Evolutionary conservation across 169 alveolate species (phyloP), one percentile per base, ranked within the genome.

Genomic region (Amoebophrya sp.): DNA sequence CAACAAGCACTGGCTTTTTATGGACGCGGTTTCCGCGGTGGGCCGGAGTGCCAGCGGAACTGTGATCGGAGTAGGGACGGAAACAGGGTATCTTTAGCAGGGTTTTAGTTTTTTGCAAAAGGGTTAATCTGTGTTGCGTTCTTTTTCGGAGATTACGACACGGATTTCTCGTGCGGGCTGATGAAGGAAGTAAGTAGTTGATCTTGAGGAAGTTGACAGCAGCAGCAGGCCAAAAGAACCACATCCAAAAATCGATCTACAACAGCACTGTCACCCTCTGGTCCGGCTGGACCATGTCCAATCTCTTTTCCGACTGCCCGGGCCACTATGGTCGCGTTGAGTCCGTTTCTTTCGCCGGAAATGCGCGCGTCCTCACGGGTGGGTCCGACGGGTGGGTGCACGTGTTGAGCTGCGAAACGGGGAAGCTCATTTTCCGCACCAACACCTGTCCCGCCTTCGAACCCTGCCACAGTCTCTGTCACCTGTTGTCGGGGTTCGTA

Each of bases 311-410:
- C 35, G 35, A 66, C 35, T 66, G 83, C 18, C 83, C 83, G 29
- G 83, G 83, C 7, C 83, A 66, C 83, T 66, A 66, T 25, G 83
- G 83, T 2, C 32, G 32, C 7, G 83, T 66, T 2, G 18, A n/a
- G 83, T 7, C 32, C 35, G 18, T 66, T n/a, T 66, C 83, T 2
- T 66, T 66, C 35, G 29, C 38, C 35, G 83, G 83, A 3, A 66
- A 66, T 25, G 83, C 83, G 1, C 83, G 83, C 12, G 1, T 2
- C 35, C 18, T 2, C 83, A 66, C 83, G 10, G 83, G 39, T 2
- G 83, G 83, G 10, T 2, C 83, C 83, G 83, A 66, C 35, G 83
- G 83, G 83, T 66, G 83, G 83, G 35, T 66, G 83, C 83, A 66
- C 35, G 32, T 66, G 12, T 3, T 66, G 10, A 7, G 32, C 35